Conservation (phyloP, 2,329 filamentous ascomycete species). For the Penicillium sp. region DNA sequence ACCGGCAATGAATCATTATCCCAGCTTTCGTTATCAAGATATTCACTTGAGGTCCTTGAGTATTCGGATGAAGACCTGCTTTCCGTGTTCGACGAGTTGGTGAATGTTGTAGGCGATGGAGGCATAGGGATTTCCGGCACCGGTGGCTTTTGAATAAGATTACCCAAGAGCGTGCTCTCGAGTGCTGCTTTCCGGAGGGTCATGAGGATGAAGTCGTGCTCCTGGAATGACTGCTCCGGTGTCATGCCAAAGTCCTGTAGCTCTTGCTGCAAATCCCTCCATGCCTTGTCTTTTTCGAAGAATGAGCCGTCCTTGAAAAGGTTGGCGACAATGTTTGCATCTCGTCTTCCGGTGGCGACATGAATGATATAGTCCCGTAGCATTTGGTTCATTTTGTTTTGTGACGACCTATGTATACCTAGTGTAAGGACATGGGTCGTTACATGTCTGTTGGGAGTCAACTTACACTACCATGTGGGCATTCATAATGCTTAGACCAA, state of each 20-base stretch:
- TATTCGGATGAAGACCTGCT: neutral
- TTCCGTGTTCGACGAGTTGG: neutral
- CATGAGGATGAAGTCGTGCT: slow-evolving; percentile 13
- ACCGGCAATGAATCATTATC: neutral
- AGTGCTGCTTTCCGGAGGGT: slow-evolving; percentile 8
- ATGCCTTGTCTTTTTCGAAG: slow-evolving; percentile 4
- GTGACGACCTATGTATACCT: slow-evolving; percentile 9
- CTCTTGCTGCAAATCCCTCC: slow-evolving; percentile 11
- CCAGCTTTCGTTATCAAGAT: neutral
- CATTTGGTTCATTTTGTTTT: slow-evolving; percentile 9
- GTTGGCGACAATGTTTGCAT: neutral
- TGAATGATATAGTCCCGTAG: slow-evolving; percentile 10
- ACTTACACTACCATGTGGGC: slow-evolving; percentile 20
- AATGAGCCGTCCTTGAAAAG: slow-evolving; percentile 2
- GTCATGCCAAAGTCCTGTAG: slow-evolving; percentile 12
- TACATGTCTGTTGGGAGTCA: neutral
- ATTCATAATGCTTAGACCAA: slow-evolving; percentile 16
- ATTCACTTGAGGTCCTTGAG: neutral
- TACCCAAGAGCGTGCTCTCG: slow-evolving; percentile 5
- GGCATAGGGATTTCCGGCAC: neutral
- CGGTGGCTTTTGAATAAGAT: neutral
- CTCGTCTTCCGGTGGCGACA: slow-evolving; percentile 5
- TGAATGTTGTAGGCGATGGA: slow-evolving; percentile 2
- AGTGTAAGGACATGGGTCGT: neutral
- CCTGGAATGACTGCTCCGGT: slow-evolving; percentile 7